Evolutionary conservation across 768 basidiomycete species (phyloP).

Genomic region (Rhizopogon roseolus): DNA sequence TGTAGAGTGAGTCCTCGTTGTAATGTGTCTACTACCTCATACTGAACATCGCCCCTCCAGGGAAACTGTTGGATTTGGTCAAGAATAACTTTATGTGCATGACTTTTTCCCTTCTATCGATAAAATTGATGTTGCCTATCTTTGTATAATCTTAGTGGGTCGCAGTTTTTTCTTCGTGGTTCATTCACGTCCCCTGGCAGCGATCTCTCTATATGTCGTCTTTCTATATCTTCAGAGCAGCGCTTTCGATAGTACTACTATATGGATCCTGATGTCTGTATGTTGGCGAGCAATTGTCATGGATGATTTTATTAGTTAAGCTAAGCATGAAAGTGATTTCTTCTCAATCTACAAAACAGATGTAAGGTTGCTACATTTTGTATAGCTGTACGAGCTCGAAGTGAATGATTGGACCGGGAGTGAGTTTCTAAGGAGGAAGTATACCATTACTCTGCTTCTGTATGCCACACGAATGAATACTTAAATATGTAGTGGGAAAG

Average conservation of each 20-base stretch:
- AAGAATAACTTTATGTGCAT: slow-evolving; percentile 53
- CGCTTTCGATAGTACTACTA: background rate
- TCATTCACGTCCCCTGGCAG: background rate
- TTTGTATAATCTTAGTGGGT: slow-evolving; percentile 25
- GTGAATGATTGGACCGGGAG: too few relatives aligned
- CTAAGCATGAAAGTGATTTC: too few relatives aligned
- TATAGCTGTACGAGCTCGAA: too few relatives aligned
- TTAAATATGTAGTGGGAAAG: too few relatives aligned
- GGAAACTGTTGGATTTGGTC: slow-evolving; percentile 93
- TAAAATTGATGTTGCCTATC: slow-evolving; percentile 18
- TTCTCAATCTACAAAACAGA: too few relatives aligned
- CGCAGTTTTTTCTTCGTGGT: slow-evolving; percentile 11
- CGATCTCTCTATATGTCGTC: background rate
- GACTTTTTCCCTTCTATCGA: slow-evolving; percentile 1
- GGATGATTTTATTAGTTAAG: background rate
- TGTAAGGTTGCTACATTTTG: too few relatives aligned
- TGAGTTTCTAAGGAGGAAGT: too few relatives aligned
- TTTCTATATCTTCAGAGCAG: background rate
- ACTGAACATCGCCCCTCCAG: slow-evolving; percentile 32
- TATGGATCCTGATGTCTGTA: background rate
- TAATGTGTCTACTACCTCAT: slow-evolving; percentile 5
- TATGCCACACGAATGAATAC: too few relatives aligned
- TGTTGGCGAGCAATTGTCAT: background rate
- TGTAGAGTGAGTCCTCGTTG: slow-evolving; percentile 66
- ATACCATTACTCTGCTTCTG: too few relatives aligned